Evolutionary conservation across 441 rosid genomes (phyloP).

Genomic region (Adansonia gregorii): DNA sequence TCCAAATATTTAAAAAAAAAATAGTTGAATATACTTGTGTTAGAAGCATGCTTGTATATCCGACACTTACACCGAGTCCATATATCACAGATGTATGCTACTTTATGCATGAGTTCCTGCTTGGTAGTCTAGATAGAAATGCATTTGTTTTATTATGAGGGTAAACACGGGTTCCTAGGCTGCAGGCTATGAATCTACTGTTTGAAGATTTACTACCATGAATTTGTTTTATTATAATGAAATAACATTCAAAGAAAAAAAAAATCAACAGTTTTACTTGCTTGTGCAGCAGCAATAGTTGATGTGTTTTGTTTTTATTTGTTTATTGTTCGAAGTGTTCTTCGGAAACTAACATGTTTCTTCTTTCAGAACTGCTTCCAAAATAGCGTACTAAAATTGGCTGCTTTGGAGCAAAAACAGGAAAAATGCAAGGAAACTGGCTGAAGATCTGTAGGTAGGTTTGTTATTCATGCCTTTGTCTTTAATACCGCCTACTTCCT

Average conservation of each 20-base stretch:
- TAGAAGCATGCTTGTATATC: too few species aligned
- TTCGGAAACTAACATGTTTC: background rate
- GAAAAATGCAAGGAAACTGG: conserved; percentile 72
- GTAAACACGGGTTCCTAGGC: too few species aligned
- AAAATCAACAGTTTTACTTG: background rate
- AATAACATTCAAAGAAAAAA: too few species aligned
- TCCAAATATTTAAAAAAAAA: too few species aligned
- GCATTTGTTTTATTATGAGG: too few species aligned
- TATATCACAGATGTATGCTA: too few species aligned
- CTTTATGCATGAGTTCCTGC: too few species aligned
- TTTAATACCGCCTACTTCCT: conserved; percentile 29
- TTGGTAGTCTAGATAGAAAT: too few species aligned
- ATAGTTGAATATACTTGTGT: too few species aligned
- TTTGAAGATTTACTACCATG: background rate
- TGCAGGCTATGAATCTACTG: too few species aligned
- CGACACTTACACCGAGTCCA: too few species aligned
- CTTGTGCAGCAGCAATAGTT: background rate
- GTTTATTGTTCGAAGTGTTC: background rate
- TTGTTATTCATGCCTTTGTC: conserved; percentile 29
- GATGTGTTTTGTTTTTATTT: conserved; percentile 13
- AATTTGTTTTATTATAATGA: too few species aligned
- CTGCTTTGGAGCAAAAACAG: conserved; percentile 74
- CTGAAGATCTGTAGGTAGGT: conserved; percentile 86
- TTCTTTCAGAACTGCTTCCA: conserved; percentile 55
- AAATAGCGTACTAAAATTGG: conserved; percentile 63